These are phyloP conservation scores for Cyanidioschyzon merolae DNA, from an alignment of 23 red algal genomes.

Conservation along the genomic window DNA sequence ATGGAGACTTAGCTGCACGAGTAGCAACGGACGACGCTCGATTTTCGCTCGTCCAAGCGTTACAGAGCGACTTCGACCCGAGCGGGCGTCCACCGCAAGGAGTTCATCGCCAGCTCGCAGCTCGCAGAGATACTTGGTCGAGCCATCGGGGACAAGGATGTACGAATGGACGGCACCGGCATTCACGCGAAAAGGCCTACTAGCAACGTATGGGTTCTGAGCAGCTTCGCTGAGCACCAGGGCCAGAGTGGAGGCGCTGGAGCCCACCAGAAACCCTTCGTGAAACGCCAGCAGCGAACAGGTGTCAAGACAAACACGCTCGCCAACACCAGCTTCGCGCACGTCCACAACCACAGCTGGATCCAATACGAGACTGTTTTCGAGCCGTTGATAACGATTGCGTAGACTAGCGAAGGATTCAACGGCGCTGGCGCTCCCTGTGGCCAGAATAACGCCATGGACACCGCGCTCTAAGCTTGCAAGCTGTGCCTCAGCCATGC, in stretches of 20 bases:
- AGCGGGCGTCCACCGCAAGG: neutral
- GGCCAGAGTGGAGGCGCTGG: neutral
- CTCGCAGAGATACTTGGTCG: neutral
- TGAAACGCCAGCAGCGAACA: neutral
- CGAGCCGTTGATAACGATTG: neutral
- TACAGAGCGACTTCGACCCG: neutral
- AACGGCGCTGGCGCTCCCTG: neutral
- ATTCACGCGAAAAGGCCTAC: neutral
- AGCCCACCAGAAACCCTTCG: neutral
- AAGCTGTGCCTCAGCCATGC: neutral
- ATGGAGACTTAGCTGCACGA: neutral
- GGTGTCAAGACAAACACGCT: neutral
- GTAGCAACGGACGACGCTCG: neutral
- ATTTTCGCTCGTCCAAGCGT: neutral
- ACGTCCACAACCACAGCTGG: neutral
- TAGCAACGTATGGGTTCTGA: neutral
- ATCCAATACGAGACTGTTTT: neutral
- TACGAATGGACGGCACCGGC: neutral
- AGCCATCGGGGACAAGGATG: neutral
- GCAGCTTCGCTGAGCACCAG: neutral
- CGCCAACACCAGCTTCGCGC: neutral
- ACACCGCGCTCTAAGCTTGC: neutral
- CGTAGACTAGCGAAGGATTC: neutral
- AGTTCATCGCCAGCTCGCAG: neutral
- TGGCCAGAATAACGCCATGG: neutral